Evolutionary conservation across 495 filamentous ascomycete genomes (phyloP).

Genomic region (Ramalina intermedia): DNA sequence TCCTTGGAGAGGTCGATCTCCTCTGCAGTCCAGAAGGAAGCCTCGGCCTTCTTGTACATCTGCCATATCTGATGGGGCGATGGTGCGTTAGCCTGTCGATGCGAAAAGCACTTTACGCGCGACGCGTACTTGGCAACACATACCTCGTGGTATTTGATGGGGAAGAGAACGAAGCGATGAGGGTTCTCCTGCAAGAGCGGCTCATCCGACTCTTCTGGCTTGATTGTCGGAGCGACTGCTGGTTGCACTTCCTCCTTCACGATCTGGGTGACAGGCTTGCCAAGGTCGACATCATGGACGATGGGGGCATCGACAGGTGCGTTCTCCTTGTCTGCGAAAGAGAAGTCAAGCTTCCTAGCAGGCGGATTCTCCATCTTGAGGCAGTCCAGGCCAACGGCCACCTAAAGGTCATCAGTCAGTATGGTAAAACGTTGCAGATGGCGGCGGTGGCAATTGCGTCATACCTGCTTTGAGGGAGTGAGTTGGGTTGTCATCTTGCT

Average conservation of each 20-base stretch:
- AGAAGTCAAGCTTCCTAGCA: slow-evolving; percentile 75
- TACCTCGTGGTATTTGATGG: slow-evolving; percentile 99
- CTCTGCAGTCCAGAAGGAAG: slow-evolving; percentile 98
- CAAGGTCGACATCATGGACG: slow-evolving; percentile 36
- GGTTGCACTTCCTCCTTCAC: slow-evolving; percentile 33
- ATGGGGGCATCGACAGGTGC: slow-evolving; percentile 43
- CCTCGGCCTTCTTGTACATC: slow-evolving; percentile 99
- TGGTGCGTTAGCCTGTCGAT: slow-evolving; percentile 10
- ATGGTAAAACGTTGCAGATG: slow-evolving; percentile 7
- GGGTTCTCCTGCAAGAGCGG: slow-evolving; percentile 92
- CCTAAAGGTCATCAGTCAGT: slow-evolving; percentile 38
- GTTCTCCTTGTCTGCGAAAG: slow-evolving; percentile 69
- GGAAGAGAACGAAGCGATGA: slow-evolving; percentile 92
- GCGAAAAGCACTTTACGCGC: slow-evolving; percentile 53
- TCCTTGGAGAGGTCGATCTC: slow-evolving; percentile 99
- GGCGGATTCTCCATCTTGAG: slow-evolving; percentile 86
- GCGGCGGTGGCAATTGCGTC: slow-evolving; percentile 27
- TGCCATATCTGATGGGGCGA: slow-evolving; percentile 71
- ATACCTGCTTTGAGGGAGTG: slow-evolving; percentile 82
- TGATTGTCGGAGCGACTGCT: slow-evolving; percentile 43
- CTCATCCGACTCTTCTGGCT: slow-evolving; percentile 64
- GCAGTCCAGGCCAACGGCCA: slow-evolving; percentile 68
- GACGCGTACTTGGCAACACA: slow-evolving; percentile 40
- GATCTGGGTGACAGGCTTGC: slow-evolving; percentile 33
- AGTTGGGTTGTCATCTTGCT: slow-evolving; percentile 44